Conservation (phyloP, 78 protist species). For the Dictyostelium citrinum region DNA sequence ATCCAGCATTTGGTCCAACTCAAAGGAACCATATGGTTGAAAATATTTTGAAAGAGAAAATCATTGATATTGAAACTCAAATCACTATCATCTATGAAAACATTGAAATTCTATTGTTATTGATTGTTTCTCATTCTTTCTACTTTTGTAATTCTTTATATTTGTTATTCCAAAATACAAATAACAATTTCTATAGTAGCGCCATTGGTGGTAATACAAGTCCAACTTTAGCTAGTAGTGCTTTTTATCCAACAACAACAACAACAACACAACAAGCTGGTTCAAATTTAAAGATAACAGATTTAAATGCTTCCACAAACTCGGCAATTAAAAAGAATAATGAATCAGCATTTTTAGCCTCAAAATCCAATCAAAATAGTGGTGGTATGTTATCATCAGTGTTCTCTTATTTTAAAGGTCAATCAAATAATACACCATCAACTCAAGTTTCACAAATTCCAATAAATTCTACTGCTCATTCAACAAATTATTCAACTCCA, state of each 20-base stretch:
- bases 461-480: background rate
- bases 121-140: constrained; percentile 38
- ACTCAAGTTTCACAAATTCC: background rate
- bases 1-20: background rate
- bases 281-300: background rate
- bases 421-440: background rate
- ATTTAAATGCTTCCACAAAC: background rate
- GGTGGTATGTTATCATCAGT: constrained; percentile 19
- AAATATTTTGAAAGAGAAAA: constrained; percentile 9
- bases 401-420: background rate
- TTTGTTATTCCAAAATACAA: background rate
- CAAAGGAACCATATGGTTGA: constrained; percentile 45
- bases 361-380: background rate
- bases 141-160: background rate
- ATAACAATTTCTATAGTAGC: background rate
- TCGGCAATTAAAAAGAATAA: background rate
- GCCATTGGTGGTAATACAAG: background rate
- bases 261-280: background rate
- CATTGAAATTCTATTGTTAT: constrained; percentile 19
- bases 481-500: background rate
- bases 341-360: background rate
- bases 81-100: background rate
- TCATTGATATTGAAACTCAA: background rate
- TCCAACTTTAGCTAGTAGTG: background rate
- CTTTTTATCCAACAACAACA: background rate